phyloP scores from a whole-genome alignment of 2,329 filamentous ascomycete genomes.

The Colletotrichum liaoningense region DNA sequence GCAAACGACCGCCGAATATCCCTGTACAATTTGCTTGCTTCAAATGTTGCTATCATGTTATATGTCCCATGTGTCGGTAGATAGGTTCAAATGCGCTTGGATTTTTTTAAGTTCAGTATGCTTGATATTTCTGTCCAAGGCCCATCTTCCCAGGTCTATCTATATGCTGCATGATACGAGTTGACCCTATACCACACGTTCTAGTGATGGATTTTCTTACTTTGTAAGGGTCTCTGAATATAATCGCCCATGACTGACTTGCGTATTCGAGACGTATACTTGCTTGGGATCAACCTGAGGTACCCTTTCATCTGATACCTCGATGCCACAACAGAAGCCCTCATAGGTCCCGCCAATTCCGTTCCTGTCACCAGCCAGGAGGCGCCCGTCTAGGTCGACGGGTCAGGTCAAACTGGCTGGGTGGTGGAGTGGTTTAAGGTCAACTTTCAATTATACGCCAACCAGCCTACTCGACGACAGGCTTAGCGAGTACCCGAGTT shows the following conservation, averaged over 20 bases:
- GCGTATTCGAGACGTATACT: neutral
- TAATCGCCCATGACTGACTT: neutral
- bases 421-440: too few relatives aligned
- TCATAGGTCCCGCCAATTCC: too few relatives aligned
- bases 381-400: too few relatives aligned
- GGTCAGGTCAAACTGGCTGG: too few relatives aligned
- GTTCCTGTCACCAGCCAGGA: too few relatives aligned
- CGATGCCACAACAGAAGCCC: too few relatives aligned
- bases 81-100: constrained; percentile 34
- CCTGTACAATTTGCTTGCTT: constrained; percentile 36
- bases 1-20: constrained; percentile 23
- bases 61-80: constrained; percentile 32
- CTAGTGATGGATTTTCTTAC: neutral
- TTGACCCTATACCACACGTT: neutral
- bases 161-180: neutral
- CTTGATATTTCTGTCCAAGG: neutral
- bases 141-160: neutral
- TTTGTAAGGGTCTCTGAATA: neutral
- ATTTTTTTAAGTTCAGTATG: constrained; percentile 25
- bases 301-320: too few relatives aligned
- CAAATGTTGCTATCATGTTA: constrained; percentile 34
- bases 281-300: neutral
- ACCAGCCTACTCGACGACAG: too few relatives aligned
- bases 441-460: too few relatives aligned
- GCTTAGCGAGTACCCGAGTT: too few relatives aligned